phyloP scores from a whole-genome alignment of 2,329 filamentous ascomycete species.

The Helotiales sp. region DNA sequence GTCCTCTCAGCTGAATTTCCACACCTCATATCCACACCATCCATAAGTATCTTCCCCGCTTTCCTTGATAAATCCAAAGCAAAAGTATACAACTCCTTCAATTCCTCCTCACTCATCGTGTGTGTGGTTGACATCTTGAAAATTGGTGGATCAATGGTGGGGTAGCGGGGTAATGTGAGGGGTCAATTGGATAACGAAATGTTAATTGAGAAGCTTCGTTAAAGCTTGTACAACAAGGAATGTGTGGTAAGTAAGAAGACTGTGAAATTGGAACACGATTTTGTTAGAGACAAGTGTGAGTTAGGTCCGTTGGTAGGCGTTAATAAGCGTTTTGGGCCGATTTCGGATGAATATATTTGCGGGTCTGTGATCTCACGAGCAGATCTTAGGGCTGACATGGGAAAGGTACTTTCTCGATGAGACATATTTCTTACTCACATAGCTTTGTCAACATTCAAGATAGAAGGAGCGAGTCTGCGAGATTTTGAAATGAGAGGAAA shows the following conservation, averaged over 20 bases:
- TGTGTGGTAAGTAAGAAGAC: background rate
- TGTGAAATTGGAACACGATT: background rate
- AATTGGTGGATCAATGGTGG: background rate
- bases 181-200: background rate
- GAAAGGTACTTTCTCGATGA: no score
- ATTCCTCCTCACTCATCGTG: slow-evolving; percentile 41
- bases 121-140: slow-evolving; percentile 14
- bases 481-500: no score
- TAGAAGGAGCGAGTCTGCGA: no score
- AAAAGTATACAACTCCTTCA: slow-evolving; percentile 68
- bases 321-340: slow-evolving; percentile 12
- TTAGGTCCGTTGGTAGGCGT: slow-evolving; percentile 14
- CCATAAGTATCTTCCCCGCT: slow-evolving; percentile 67
- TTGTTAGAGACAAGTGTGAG: background rate
- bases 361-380: background rate
- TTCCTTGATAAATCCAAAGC: slow-evolving; percentile 69
- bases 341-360: background rate
- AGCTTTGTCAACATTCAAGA: no score
- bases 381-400: no score
- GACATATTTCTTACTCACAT: no score
- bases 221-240: background rate
- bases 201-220: no score
- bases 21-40: slow-evolving; percentile 56
- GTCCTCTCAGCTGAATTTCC: slow-evolving; percentile 22
- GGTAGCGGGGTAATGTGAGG: background rate